Base-by-base conservation (phyloP, 2,329 filamentous ascomycete genomes). In the Colletotrichum chrysophilum region DNA sequence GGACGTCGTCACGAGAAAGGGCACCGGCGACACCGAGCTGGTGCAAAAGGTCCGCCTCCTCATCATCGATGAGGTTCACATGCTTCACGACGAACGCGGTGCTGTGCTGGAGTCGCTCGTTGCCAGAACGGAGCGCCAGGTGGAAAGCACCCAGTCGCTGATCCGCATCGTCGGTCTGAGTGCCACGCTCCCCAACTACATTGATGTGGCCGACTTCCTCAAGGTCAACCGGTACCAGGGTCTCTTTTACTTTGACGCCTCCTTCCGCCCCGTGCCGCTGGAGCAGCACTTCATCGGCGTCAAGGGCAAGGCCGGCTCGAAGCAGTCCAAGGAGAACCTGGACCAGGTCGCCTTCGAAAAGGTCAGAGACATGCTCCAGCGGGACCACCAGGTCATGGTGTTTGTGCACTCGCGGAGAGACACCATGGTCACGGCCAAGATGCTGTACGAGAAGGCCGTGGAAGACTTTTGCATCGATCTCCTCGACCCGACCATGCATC, bases 31-130 rank as follows among this genome's bases (percentile, higher is more conserved):
- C 82, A 98, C 97, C 0, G 97, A 98, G 82, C 91, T 99, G 4
- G 97, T 99, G 16, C 97, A 99, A 81, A 99, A 99, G 83, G 97
- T 99, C 28, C 93, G 96, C 13, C 89, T 99, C 3, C 90, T 99
- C 76, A 98, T 99, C 80, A 98, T 99, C 77, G 97, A 99, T 84
- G 97, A 99, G 86, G 97, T 99, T 2, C 97, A 99, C 82, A 99
- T 99, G 97, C 93, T 99, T 80, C 97, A 99, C 81, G 97, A 99
- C 83, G 97, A 98, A 84, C 93, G 97, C 83, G 97, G 97, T 81
- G 96, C 97, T 14, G 97, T 99, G 1, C 90, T 99, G 32, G 97
- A 99, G 83, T 98, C 96, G 7, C 89, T 99, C 26, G 97, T 99
- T 18, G 97, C 97, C 13, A 92, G 97, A 80, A 99, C 97, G 0